Evolutionary conservation across 768 basidiomycete species (phyloP), one percentile per base, ranked within the genome.

Genomic region (Phylloporus rhodoxanthus): DNA sequence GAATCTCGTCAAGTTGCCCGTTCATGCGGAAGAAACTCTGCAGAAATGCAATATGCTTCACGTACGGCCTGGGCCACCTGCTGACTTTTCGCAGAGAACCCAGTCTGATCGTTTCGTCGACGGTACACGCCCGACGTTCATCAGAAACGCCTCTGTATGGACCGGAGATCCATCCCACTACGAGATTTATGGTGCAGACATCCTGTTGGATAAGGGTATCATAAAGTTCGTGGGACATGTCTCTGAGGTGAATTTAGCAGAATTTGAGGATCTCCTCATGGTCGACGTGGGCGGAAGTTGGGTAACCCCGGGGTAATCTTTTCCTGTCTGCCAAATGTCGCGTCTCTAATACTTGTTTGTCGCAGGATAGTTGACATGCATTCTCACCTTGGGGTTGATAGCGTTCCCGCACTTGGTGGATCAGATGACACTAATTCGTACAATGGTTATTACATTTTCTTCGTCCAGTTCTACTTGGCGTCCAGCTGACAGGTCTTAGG

Each of bases 381-480:
- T 65, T 88, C 89, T 5, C 91, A 93, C 62, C 67, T 92, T 36
- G 93, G 90, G 3, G 70, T 94, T 5, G 65, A 78, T 54, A 81
- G 84, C 37, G 61, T 76, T 13, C 93, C 93, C 0, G 49, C 23
- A 7, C 65, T 81, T 61, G 40, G 57, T 53, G 76, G 81, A 26
- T 71, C 78, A 14, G 53, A 68, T 38, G 87, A 88, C 60, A 70
- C 77, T 13, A 83, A 85, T 62, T 89, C 88, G 9, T 54, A 52
- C 9, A 77, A 87, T 44, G 85, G 64, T 65, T 37, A 5, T 44
- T 47, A 23, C 10, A 10, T 19, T 41, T 21, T 15, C 42, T 36
- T 32, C 25, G n/a, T 38, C 15, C 5, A 19, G 8, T 10, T 36
- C 23, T 11, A 8, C 32, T 11, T 47, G 6, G 4, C 11, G 9